Percentiles rank a stretch among this genome's conserved stretches.
Evolutionary conservation across 192 early-diverging fungal genomes (phyloP).

Genomic region (Rhizoclosmatium sp.): DNA sequence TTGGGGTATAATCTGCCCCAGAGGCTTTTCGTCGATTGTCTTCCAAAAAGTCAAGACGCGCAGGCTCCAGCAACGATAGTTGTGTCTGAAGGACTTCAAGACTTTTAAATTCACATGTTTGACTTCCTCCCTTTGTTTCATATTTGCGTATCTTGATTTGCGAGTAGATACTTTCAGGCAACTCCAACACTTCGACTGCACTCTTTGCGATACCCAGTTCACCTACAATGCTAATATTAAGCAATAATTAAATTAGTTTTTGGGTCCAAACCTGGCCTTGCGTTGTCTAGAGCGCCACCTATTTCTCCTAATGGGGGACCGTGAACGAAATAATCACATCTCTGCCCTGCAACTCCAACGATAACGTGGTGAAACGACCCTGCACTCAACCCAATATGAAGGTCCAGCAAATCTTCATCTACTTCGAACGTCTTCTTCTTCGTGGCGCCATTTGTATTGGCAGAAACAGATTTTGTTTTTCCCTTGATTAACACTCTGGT

Average conservation of each 20-base stretch:
- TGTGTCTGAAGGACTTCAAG: conserved; percentile 22
- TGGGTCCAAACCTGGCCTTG: conserved; percentile 30
- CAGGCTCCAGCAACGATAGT: conserved; percentile 11
- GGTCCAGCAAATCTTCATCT: conserved; percentile 37
- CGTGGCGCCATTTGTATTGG: not conserved
- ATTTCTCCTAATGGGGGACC: conserved; percentile 36
- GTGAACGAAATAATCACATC: conserved; percentile 45
- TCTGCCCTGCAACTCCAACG: conserved; percentile 37
- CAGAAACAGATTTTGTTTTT: conserved; percentile 21
- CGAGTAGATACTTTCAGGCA: conserved; percentile 28
- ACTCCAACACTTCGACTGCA: conserved; percentile 28
- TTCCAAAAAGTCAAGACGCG: conserved; percentile 21
- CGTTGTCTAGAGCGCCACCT: conserved; percentile 38
- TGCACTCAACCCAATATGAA: conserved; percentile 36
- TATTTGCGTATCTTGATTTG: conserved; percentile 41
- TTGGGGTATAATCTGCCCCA: not conserved
- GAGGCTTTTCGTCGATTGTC: not conserved
- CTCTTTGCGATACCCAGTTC: conserved; percentile 34
- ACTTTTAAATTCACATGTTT: conserved; percentile 31
- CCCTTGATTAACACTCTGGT: conserved; percentile 36
- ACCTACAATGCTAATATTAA: conserved; percentile 5
- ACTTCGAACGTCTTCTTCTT: conserved; percentile 33
- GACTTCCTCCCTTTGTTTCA: conserved; percentile 25
- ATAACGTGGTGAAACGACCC: conserved; percentile 34
- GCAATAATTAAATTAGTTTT: not conserved